Base-by-base conservation (phyloP, 192 early-diverging fungal genomes). In the Endogone sp. region DNA sequence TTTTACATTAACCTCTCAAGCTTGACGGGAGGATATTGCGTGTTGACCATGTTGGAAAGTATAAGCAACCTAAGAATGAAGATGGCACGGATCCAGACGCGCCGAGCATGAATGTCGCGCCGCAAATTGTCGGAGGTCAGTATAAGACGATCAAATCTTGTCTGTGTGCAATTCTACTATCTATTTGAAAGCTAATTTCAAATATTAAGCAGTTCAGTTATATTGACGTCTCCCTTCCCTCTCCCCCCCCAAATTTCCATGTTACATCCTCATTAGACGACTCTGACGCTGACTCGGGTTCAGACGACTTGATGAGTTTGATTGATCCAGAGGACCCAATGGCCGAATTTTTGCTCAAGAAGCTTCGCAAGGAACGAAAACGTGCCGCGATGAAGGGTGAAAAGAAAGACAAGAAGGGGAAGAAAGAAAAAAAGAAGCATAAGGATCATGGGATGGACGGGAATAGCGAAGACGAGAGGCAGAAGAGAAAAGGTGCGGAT, bases 21-120 rank as follows among this genome's bases (percentile, higher is more conserved):
- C 6, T 49, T 49, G 37, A 49, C 37, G 79, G 75, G 20, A 81
- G 92, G 26, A 82, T 81, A 25, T 31, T 94, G 62, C 87, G 91
- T 56, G 92, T 94, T 0, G 92, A 94, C 74, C 92, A 94, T 70
- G 85, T 87, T 10, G 83, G 83, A 65, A 76, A 81, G 29, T 89
- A 89, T 71, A 78, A 86, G 32, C 84, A 85, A 31, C 84, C 83
- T 29, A 89, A 90, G 73, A 84, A 82, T 65, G 80, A 82, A 8
- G 83, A 79, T n/a, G 82, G 83, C 9, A 80, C 79, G 22, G 80
- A 85, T 22, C 66, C 70, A 4, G 84, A 81, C 22, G 84, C 76
- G 69, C 60, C 25, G 28, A 70, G 66, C 10, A 84, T 86, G 81
- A 82, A 85, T 65, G 85, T 81, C 2, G 79, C 80, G 58, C 86